A percentile compares a stretch with the other conserved stretches of the same genome.
phyloP scores from a whole-genome alignment of 192 early-diverging fungal genomes.

The Chytriomyces confervae region DNA sequence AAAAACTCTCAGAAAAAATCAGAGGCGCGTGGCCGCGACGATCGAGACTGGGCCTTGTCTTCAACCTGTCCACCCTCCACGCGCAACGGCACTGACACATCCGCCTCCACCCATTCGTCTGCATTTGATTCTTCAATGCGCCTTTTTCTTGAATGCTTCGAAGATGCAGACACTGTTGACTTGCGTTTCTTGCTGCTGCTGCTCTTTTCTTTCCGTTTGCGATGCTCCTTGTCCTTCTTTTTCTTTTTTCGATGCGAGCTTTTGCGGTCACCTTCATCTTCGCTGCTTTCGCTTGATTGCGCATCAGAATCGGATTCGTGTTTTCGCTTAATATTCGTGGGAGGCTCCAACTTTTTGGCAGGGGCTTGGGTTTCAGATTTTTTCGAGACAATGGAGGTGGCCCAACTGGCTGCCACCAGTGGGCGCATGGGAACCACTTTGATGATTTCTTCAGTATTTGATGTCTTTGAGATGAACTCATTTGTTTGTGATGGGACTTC shows the following conservation, averaged over 20 bases:
- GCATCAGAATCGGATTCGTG: neutral
- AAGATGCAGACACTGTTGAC: neutral
- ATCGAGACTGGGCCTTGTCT: neutral
- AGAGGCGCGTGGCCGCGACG: conserved; percentile 30
- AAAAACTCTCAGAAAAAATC: conserved; percentile 19
- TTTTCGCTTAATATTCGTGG: neutral
- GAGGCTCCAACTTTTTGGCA: neutral
- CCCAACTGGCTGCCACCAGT: conserved; percentile 18
- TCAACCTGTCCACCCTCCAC: neutral
- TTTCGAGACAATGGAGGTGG: neutral
- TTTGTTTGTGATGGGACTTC: neutral
- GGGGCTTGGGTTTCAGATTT: neutral
- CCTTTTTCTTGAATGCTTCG: neutral
- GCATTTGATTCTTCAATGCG: neutral
- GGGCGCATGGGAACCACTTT: neutral
- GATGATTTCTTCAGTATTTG: neutral
- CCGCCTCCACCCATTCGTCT: neutral
- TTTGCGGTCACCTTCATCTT: conserved; percentile 80
- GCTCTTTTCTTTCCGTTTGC: neutral
- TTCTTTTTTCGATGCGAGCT: conserved; percentile 36
- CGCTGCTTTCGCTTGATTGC: conserved; percentile 26
- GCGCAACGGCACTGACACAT: neutral
- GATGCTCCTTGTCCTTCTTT: conserved; percentile 9
- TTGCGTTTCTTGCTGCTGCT: conserved; percentile 11
- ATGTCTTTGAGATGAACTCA: neutral